phyloP scores from a whole-genome alignment of 257 asterid genomes.

The Solanum bukasovii region DNA sequence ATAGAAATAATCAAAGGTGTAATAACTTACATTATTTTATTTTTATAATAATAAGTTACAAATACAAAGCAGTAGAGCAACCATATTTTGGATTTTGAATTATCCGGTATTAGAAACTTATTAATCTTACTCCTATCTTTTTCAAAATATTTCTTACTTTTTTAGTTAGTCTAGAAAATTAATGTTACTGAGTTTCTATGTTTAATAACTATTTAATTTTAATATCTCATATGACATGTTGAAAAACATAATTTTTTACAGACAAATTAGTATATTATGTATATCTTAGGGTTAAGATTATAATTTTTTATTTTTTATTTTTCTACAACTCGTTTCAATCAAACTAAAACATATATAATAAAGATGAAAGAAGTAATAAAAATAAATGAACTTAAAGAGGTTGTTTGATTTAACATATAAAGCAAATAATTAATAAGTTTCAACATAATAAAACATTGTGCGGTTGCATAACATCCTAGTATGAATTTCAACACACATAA shows the following conservation, averaged over 20 bases:
- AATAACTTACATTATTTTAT: neutral
- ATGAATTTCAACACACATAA: neutral
- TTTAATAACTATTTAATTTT: neutral
- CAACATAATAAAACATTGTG: neutral
- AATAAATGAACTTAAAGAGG: too few relatives aligned
- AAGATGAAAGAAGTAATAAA: too few relatives aligned
- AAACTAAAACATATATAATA: neutral
- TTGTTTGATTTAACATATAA: neutral
- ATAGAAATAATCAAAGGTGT: neutral
- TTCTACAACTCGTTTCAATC: neutral
- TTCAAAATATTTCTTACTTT: neutral
- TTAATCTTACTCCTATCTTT: neutral
- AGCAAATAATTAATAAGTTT: neutral
- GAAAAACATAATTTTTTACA: neutral
- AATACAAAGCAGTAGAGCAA: neutral
- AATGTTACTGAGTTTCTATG: neutral
- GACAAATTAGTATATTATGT: neutral
- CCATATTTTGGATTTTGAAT: neutral
- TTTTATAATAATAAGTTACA: neutral
- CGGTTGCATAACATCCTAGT: neutral
- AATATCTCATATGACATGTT: neutral
- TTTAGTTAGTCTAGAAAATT: neutral
- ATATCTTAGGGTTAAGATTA: neutral
- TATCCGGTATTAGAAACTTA: neutral
- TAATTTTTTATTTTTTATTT: too few relatives aligned